A percentile compares a stretch with the other conserved stretches of the same genome.
Conservation (phyloP, 345 rosid species). For the Trapa incisa region DNA sequence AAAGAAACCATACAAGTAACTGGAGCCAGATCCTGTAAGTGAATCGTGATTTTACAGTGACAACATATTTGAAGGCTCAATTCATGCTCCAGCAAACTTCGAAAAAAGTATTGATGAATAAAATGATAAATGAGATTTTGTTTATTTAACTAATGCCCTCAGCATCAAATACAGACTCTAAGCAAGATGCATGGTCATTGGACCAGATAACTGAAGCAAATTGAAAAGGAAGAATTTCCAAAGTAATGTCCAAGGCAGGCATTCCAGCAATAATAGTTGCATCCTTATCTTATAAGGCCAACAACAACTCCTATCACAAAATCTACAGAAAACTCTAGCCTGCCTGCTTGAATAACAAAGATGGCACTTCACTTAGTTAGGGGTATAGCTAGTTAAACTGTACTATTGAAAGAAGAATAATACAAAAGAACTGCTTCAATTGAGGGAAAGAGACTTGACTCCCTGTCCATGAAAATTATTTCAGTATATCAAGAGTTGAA, state of each 20-base stretch:
- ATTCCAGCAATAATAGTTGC: neutral
- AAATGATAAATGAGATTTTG: neutral
- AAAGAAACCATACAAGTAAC: conserved; percentile 87
- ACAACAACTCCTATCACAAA: neutral
- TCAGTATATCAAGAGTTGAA: neutral
- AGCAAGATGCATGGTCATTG: neutral
- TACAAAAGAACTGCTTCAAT: neutral
- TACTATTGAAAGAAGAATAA: neutral
- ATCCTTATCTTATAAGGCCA: neutral
- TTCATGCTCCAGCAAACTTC: neutral
- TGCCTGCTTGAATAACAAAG: neutral
- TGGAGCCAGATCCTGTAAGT: conserved; percentile 79
- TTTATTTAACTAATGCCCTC: neutral
- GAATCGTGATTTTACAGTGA: neutral
- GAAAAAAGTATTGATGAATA: neutral
- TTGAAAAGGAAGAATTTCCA: neutral
- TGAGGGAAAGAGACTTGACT: neutral
- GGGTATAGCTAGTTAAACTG: neutral
- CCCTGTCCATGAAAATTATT: neutral
- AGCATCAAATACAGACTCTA: neutral
- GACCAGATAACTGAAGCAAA: neutral
- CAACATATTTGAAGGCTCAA: conserved; percentile 1
- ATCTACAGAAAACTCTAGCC: neutral
- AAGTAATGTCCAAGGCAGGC: neutral
- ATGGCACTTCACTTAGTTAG: neutral